Base-by-base conservation (phyloP, 1,284 basidiomycete species). In the Marasmius sp. region DNA sequence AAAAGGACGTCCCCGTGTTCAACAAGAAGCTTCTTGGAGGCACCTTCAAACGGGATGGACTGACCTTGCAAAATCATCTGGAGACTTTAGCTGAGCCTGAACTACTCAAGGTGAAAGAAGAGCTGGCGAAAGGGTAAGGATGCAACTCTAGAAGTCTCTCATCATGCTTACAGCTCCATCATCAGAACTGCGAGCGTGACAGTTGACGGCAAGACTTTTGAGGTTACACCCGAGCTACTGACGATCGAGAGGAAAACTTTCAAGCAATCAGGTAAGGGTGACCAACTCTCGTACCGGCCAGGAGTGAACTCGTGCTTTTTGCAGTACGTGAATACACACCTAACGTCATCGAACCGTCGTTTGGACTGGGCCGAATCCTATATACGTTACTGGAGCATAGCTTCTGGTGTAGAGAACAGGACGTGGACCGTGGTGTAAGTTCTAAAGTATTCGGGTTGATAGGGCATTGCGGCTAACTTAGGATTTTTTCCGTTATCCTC, bases 301-400 rank as follows among this genome's bases (percentile, higher is more conserved):
- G 58, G 36, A 58, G 45, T 41, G 50, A 57, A 57, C 58, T 55
- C 57, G 27, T 27, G 27, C 27, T 64, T 63, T 62, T 53, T 66
- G 41, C 71, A 94, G 95, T 95, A 66, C 93, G 97, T 69, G 96
- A 98, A 77, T 98, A 87, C 77, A 94, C 89, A 54, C 97, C 97
- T 53, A 98, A 98, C 78, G 97, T 99, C 75, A 97, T 98, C 73
- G 97, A 98, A 76, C 97, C 97, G 34, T 99, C 97, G 18, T 98
- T 98, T 77, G 97, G 97, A 69, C 89, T 99, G 69, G 97, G 97
- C 61, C 93, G 97, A 63, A 98, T 99, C 71, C 84, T 98, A 54
- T 98, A 98, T 77, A 89, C 89, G 41, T 81, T 98, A 58, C 87
- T 99, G 54, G 97, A 99, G 77, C 97, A 99, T 82, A 89, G 86